Percentiles rank a stretch among this genome's conserved stretches.
phyloP scores from a whole-genome alignment of 495 filamentous ascomycete species.

The Hypoxylon crocopeplum region DNA sequence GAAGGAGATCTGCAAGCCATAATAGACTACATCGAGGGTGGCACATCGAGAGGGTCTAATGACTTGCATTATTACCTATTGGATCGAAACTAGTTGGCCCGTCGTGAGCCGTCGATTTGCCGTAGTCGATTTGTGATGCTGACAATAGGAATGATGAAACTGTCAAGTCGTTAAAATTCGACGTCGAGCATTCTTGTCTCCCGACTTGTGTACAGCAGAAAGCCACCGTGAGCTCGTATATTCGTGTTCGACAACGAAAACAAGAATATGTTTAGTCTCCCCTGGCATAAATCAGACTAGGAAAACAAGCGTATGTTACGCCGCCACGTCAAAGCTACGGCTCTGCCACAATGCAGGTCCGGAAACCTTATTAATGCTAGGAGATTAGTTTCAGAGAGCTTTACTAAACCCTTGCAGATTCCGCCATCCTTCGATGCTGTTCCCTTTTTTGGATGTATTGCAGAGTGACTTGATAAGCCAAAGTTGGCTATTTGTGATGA shows the following conservation, averaged over 20 bases:
- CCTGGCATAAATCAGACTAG: not conserved
- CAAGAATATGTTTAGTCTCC: conserved; percentile 3
- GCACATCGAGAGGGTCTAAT: conserved; percentile 20
- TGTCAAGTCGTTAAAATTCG: not conserved
- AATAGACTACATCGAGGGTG: conserved; percentile 9
- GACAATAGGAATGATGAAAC: conserved; percentile 14
- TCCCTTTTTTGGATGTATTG: conserved; percentile 16
- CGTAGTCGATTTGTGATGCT: conserved; percentile 13
- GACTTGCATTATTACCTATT: conserved; percentile 27
- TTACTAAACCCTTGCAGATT: conserved; percentile 4
- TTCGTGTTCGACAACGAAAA: conserved; percentile 25
- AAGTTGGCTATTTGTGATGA: conserved; percentile 2
- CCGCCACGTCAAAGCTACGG: conserved; percentile 38
- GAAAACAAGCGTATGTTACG: conserved; percentile 26
- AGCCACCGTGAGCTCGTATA: conserved; percentile 8
- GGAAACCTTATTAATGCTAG: conserved; percentile 14
- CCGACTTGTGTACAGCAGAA: not conserved
- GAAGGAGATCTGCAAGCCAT: conserved; percentile 35
- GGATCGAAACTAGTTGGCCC: conserved; percentile 8
- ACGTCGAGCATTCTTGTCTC: conserved; percentile 13
- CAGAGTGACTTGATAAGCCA: conserved; percentile 1
- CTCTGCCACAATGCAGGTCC: conserved; percentile 42
- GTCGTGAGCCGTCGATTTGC: conserved; percentile 19
- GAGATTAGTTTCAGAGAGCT: not conserved
- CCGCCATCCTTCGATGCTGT: conserved; percentile 3